Evolutionary conservation across 179 eudicot genomes (phyloP), one percentile per base, ranked within the genome.

Genomic region (Heliamphora pulchella): DNA sequence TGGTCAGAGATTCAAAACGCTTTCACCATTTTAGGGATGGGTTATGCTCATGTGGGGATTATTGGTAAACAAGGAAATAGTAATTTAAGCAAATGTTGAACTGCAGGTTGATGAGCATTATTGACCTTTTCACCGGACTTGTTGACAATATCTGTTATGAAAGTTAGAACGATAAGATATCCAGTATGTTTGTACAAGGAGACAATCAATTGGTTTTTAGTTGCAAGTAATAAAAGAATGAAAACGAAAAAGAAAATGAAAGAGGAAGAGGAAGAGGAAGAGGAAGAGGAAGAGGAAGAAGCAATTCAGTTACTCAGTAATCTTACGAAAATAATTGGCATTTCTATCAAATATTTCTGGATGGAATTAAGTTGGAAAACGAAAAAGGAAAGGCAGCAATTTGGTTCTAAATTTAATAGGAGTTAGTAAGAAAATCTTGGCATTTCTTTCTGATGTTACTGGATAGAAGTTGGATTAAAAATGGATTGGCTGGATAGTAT

Each of bases 1-100:
- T 91, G 44, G 93, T 91, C 15, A 84, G 96, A 87, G 96, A 91
- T 79, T 91, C 92, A 76, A 90, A 91, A 76, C 85, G 96, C 79
- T 91, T 91, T 82, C 96, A 91, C 77, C 92, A 91, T 79, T 90
- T 91, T 71, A 89, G 82, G 80, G 84, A 86, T 75, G 96, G 96
- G 74, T 46, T 70, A n/a, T 91, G 96, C 75, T 90, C 96, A 17
- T 91, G 96, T 82, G 89, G 92, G 77, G 96, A 91, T 66, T 91
- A 90, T 73, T 91, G 94, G 96, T 91, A 83, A 89, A 44, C 8
- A 31, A 66, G 59, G 2, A 63, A 20, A n/a, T 48, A 17, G 41
- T 43, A 14, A 51, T 66, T 39, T 50, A 51, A 47, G 59, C 71
- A 47, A 63, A 77, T 64, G 47, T 63, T 63, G 18, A 11, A 62